phyloP scores from a whole-genome alignment of 371 early-diverging fungal genomes.

The Mucor sp. region DNA sequence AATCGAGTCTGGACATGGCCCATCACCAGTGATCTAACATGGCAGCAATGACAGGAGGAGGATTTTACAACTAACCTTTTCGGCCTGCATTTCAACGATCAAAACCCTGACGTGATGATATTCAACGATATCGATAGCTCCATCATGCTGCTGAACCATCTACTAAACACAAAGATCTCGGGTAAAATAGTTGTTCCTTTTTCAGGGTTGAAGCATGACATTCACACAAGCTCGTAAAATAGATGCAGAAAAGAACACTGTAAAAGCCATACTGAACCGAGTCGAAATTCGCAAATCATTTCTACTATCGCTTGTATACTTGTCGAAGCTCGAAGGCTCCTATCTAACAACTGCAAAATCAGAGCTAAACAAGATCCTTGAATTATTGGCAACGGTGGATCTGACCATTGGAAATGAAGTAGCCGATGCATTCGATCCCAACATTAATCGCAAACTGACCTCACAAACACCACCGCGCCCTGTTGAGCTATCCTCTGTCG shows the following conservation, averaged over 20 bases:
- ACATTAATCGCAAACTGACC: conserved; percentile 68
- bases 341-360: conserved; percentile 32
- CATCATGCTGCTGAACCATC: conserved; percentile 15
- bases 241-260: background rate
- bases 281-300: conserved; percentile 34
- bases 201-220: background rate
- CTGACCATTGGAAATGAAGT: conserved; percentile 3
- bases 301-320: conserved; percentile 32
- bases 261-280: conserved; percentile 28
- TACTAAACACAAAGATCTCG: background rate
- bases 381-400: conserved; percentile 5
- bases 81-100: conserved; percentile 61
- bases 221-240: background rate
- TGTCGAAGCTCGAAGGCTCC: conserved; percentile 34
- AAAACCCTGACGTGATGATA: conserved; percentile 45
- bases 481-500: conserved; percentile 49
- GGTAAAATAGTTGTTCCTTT: background rate
- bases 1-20: background rate
- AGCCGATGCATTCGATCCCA: conserved; percentile 64
- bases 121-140: conserved; percentile 56
- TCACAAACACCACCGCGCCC: conserved; percentile 76
- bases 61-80: conserved; percentile 71
- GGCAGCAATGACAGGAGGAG: conserved; percentile 53
- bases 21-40: background rate
- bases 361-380: conserved; percentile 16